These are phyloP conservation scores for Tranzscheliella williamsii DNA, from an alignment of 1,284 basidiomycete species.

Conservation along the genomic window DNA sequence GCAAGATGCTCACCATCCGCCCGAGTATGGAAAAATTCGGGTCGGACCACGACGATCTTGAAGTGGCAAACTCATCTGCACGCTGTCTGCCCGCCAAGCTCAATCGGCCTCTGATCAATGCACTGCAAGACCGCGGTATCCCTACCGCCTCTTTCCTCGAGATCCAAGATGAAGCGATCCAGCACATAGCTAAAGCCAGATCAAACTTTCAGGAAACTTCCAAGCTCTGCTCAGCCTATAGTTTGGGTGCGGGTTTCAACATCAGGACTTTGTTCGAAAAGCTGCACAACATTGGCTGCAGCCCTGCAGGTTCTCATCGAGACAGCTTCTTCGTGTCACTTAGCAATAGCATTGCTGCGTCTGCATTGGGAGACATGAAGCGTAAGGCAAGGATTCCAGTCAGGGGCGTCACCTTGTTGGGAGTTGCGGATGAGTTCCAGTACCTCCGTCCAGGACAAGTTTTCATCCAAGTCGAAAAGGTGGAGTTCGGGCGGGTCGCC, in stretches of 20 bases:
- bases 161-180: constrained; percentile 19
- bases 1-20: constrained; percentile 10
- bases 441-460: constrained; percentile 29
- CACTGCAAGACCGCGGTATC: constrained; percentile 17
- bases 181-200: constrained; percentile 11
- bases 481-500: constrained; percentile 3
- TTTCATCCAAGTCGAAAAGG: constrained; percentile 21
- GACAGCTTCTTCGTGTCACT: constrained; percentile 23
- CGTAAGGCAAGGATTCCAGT: constrained; percentile 27
- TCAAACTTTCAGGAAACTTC: constrained; percentile 14
- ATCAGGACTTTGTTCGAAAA: constrained; percentile 14
- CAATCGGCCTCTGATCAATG: constrained; percentile 33
- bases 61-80: constrained; percentile 16
- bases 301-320: background rate
- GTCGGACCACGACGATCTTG: constrained; percentile 15
- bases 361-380: constrained; percentile 36
- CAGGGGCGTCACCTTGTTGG: constrained; percentile 18
- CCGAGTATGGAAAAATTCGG: constrained; percentile 21
- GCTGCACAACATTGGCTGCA: constrained; percentile 7
- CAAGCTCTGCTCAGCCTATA: constrained; percentile 9
- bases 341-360: constrained; percentile 9
- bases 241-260: constrained; percentile 22
- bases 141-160: constrained; percentile 2
- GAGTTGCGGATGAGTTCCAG: constrained; percentile 35
- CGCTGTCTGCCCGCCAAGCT: constrained; percentile 15